phyloP scores from a whole-genome alignment of 2,329 filamentous ascomycete species.

The Helicocarpus griseus region DNA sequence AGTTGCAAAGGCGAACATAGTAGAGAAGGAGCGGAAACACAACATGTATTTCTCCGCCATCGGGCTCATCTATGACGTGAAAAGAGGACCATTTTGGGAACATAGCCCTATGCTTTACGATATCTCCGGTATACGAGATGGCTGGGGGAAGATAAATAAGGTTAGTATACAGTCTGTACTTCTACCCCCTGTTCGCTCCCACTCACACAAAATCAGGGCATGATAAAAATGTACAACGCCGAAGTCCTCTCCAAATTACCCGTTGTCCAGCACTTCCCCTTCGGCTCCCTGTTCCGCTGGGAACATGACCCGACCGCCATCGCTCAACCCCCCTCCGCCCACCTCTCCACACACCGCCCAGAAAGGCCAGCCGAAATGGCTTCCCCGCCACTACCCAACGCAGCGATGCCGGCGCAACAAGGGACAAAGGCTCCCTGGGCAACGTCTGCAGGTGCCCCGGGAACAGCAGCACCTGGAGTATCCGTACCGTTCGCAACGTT shows the following conservation, averaged over 20 bases:
- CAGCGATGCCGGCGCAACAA: slow-evolving; percentile 11
- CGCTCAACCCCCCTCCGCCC: slow-evolving; percentile 41
- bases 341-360: slow-evolving; percentile 34
- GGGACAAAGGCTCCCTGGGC: slow-evolving; percentile 30
- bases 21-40: slow-evolving; percentile 53
- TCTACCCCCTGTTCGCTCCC: not conserved
- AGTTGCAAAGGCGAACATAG: slow-evolving; percentile 54
- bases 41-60: slow-evolving; percentile 95
- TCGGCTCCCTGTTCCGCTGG: slow-evolving; percentile 73
- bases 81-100: slow-evolving; percentile 92
- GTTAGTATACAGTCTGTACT: slow-evolving; percentile 23
- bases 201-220: slow-evolving; percentile 50
- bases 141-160: slow-evolving; percentile 99
- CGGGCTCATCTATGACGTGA: slow-evolving; percentile 95
- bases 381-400: slow-evolving; percentile 2
- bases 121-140: slow-evolving; percentile 78
- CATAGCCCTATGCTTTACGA: slow-evolving; percentile 92
- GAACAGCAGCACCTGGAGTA: slow-evolving; percentile 11
- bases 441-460: slow-evolving; percentile 11
- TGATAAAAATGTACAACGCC: slow-evolving; percentile 99
- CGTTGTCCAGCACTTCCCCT: slow-evolving; percentile 92
- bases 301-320: slow-evolving; percentile 55
- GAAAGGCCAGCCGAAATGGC: slow-evolving; percentile 1
- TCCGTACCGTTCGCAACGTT: slow-evolving; percentile 23
- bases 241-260: slow-evolving; percentile 96